phyloP scores from a whole-genome alignment of 768 basidiomycete genomes.

The Mycena latifolia region DNA sequence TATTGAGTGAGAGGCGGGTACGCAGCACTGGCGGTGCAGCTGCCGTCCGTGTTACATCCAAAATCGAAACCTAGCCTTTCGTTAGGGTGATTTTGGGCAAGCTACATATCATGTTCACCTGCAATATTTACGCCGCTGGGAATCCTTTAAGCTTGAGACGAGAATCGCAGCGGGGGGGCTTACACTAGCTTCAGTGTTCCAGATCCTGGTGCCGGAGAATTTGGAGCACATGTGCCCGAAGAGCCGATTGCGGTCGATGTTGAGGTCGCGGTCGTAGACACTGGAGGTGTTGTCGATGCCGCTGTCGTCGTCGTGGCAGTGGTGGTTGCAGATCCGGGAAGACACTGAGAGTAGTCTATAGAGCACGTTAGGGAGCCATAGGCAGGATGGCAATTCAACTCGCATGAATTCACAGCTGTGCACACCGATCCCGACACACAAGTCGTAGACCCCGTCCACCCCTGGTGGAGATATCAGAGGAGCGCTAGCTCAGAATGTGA shows the following conservation, averaged over 20 bases:
- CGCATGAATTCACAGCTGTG: conserved; percentile 53
- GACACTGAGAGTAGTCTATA: conserved; percentile 61
- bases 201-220: not conserved
- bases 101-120: not conserved
- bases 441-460: conserved; percentile 58
- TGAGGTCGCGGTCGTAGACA: not conserved
- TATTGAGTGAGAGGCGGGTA: conserved; percentile 23
- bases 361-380: not conserved
- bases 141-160: not conserved
- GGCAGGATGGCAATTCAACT: conserved; percentile 25
- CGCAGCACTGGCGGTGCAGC: conserved; percentile 7
- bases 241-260: not conserved
- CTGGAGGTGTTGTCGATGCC: not conserved
- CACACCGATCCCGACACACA: conserved; percentile 55
- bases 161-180: not conserved
- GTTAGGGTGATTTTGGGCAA: not conserved
- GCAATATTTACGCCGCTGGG: conserved; percentile 28
- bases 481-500: too few relatives aligned
- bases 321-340: conserved; percentile 39
- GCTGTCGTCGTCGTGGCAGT: not conserved
- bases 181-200: conserved; percentile 19
- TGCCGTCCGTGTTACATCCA: conserved; percentile 18
- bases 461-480: conserved; percentile 1
- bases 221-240: not conserved
- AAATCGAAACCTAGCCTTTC: conserved; percentile 17